A percentile compares a stretch with the other conserved stretches of the same genome.
Conservation (phyloP, 1,139 yeast genomes). For the Hemisphaericaspora subhashii region DNA sequence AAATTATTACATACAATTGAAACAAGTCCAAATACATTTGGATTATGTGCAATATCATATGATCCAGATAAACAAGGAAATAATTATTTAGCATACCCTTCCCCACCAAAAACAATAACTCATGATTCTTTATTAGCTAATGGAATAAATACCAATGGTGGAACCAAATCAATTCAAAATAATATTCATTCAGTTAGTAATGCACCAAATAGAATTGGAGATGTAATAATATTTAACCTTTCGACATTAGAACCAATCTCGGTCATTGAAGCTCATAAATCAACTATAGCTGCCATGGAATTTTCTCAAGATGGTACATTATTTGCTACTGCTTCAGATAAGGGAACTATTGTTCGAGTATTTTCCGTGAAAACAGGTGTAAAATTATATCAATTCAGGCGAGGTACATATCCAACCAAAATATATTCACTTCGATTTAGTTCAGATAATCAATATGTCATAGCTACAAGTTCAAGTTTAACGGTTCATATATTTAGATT, state of each 20-base stretch:
- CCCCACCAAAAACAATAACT: conserved; percentile 60
- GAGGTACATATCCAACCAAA: conserved; percentile 92
- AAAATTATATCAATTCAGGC: conserved; percentile 82
- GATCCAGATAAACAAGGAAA: conserved; percentile 55
- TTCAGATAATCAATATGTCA: conserved; percentile 67
- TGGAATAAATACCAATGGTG: conserved; percentile 49
- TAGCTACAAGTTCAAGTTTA: conserved; percentile 88
- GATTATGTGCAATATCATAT: conserved; percentile 68
- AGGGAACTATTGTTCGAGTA: conserved; percentile 89
- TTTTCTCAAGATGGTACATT: conserved; percentile 79
- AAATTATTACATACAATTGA: conserved; percentile 85
- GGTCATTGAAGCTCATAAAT: conserved; percentile 91
- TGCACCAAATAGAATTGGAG: conserved; percentile 67
- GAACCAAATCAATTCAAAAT: conserved; percentile 41
- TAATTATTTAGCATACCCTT: conserved; percentile 82
- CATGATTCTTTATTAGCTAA: conserved; percentile 44
- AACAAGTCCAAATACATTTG: conserved; percentile 67
- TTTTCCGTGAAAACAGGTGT: conserved; percentile 83
- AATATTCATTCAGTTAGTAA: conserved; percentile 47
- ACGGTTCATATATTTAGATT: conserved; percentile 89
- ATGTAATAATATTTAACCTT: conserved; percentile 82
- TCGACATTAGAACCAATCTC: conserved; percentile 77
- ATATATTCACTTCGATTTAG: conserved; percentile 85
- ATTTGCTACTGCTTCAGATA: conserved; percentile 91
- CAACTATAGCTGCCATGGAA: conserved; percentile 75